Evolutionary conservation across 2,329 filamentous ascomycete genomes (phyloP).

Genomic region (Fusarium cicatricum): DNA sequence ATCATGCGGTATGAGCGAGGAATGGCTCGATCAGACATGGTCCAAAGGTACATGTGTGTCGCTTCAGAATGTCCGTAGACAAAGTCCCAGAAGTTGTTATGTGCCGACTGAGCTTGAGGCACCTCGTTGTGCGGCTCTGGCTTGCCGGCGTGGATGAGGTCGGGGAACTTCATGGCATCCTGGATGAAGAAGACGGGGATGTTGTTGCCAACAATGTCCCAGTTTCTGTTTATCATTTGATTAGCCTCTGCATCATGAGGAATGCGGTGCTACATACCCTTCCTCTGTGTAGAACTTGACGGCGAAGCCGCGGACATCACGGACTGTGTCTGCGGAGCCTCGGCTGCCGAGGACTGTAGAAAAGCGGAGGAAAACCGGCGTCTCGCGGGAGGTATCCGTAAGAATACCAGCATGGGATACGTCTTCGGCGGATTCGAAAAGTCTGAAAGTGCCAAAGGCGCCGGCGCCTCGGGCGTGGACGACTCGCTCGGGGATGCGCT

Average conservation of each 20-base stretch:
- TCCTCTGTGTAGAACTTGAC: slow-evolving; percentile 74
- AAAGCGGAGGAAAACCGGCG: slow-evolving; percentile 62
- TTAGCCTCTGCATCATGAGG: not conserved
- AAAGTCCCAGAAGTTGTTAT: slow-evolving; percentile 84
- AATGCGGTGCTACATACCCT: slow-evolving; percentile 49
- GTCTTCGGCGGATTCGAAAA: slow-evolving; percentile 71
- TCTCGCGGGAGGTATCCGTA: slow-evolving; percentile 61
- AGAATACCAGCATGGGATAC: slow-evolving; percentile 73
- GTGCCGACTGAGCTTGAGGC: slow-evolving; percentile 74
- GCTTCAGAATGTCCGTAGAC: slow-evolving; percentile 69
- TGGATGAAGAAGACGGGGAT: slow-evolving; percentile 82
- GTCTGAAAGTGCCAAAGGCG: slow-evolving; percentile 75
- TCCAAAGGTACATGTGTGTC: slow-evolving; percentile 83
- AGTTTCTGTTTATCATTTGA: slow-evolving; percentile 55
- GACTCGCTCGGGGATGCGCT: slow-evolving; percentile 66
- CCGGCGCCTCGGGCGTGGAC: slow-evolving; percentile 76
- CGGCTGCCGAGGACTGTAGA: slow-evolving; percentile 80
- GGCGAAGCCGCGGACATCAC: slow-evolving; percentile 84
- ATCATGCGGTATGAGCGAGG: slow-evolving; percentile 83
- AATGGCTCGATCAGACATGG: slow-evolving; percentile 77
- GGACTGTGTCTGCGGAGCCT: slow-evolving; percentile 81
- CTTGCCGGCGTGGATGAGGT: slow-evolving; percentile 70
- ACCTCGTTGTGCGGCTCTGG: slow-evolving; percentile 76
- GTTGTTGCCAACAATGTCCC: slow-evolving; percentile 78
- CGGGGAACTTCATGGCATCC: slow-evolving; percentile 77